Evolutionary conservation across 2,329 filamentous ascomycete species (phyloP).

Genomic region (Scedosporium boydii): DNA sequence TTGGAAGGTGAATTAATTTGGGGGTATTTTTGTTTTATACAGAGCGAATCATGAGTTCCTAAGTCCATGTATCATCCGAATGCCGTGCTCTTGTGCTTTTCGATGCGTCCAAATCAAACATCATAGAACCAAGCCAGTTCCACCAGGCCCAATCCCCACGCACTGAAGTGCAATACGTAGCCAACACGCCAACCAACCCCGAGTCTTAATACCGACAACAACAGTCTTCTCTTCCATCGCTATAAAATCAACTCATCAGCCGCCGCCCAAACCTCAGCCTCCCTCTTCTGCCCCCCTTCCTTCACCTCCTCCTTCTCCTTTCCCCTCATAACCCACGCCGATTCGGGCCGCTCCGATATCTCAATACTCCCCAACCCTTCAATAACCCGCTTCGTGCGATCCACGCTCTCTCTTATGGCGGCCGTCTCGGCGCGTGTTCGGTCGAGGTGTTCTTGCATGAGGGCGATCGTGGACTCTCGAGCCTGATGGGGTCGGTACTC

Average conservation of each 20-base stretch:
- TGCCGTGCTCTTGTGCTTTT: neutral
- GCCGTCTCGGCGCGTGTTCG: constrained; percentile 63
- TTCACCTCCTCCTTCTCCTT: constrained; percentile 10
- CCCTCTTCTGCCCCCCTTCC: constrained; percentile 14
- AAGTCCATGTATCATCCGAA: neutral
- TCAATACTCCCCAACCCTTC: constrained; percentile 53
- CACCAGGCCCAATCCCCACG: neutral
- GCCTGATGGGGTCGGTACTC: constrained; percentile 92
- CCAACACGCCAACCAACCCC: neutral
- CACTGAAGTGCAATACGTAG: neutral
- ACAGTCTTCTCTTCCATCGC: neutral
- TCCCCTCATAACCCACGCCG: constrained; percentile 7
- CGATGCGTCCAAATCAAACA: neutral
- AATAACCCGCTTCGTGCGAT: constrained; percentile 65
- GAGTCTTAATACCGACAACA: neutral
- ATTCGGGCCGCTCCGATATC: constrained; percentile 11
- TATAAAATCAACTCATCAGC: constrained; percentile 21
- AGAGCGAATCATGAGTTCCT: neutral
- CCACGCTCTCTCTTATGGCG: constrained; percentile 55
- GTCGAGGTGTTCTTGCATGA: constrained; percentile 80
- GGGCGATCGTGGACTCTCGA: constrained; percentile 71
- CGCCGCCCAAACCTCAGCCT: constrained; percentile 30
- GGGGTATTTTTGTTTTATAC: neutral
- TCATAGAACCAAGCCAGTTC: neutral
- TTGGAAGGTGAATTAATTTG: neutral